A percentile compares a stretch with the other conserved stretches of the same genome.
phyloP scores from a whole-genome alignment of 495 filamentous ascomycete species.

The Lophiostoma macrostomum region DNA sequence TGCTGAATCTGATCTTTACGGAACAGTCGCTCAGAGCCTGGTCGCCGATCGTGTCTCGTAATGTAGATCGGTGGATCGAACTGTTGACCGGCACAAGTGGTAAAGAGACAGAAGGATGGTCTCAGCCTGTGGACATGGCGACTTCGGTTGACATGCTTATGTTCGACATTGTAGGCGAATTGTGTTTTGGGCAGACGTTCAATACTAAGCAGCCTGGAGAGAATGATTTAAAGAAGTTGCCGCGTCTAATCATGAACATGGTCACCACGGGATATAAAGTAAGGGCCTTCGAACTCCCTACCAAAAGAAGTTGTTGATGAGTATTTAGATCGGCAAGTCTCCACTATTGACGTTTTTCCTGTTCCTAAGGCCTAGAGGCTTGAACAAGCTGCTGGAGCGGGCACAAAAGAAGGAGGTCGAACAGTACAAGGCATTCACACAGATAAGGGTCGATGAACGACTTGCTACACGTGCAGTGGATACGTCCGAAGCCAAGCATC shows the following conservation, averaged over 20 bases:
- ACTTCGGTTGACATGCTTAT: constrained; percentile 1
- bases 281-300: too few relatives aligned
- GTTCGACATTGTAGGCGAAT: constrained; percentile 20
- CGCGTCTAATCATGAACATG: too few relatives aligned
- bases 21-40: constrained; percentile 35
- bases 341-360: constrained; percentile 5
- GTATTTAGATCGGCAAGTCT: constrained; percentile 10
- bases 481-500: constrained; percentile 28
- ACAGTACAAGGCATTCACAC: too few relatives aligned
- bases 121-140: neutral
- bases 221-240: constrained; percentile 12
- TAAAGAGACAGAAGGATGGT: constrained; percentile 7
- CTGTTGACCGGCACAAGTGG: constrained; percentile 10
- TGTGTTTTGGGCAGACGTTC: constrained; percentile 13
- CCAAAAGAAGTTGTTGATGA: too few relatives aligned
- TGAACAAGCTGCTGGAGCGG: neutral
- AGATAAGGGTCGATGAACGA: too few relatives aligned
- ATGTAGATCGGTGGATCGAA: constrained; percentile 39
- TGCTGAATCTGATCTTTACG: constrained; percentile 34
- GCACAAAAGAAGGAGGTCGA: neutral
- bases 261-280: too few relatives aligned
- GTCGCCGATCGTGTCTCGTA: neutral
- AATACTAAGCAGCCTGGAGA: constrained; percentile 15
- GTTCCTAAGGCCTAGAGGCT: neutral
- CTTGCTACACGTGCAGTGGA: too few relatives aligned